These are phyloP conservation scores for Talaromyces albobiverticillius DNA, from an alignment of 2,329 filamentous ascomycete species.

Conservation along the genomic window DNA sequence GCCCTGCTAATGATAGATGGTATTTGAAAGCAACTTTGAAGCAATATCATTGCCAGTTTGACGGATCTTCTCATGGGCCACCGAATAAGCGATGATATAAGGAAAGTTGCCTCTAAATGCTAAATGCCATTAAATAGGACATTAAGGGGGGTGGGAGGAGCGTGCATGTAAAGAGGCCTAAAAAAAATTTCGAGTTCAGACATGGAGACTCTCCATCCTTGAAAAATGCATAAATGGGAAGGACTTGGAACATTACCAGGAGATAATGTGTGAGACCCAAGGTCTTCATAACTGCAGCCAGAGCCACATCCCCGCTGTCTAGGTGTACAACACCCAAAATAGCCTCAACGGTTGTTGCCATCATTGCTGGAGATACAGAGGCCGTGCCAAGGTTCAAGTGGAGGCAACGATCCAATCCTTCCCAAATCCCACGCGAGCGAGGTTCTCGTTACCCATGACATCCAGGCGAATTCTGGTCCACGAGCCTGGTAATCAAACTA, in stretches of 20 bases:
- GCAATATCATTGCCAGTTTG: no score
- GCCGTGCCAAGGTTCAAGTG: neutral
- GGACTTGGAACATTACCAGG: conserved; percentile 2
- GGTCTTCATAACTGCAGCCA: conserved; percentile 1
- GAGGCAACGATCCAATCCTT: neutral
- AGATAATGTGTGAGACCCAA: conserved; percentile 5
- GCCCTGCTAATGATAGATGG: no score
- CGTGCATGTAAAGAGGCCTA: no score
- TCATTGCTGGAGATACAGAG: neutral
- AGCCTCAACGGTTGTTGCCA: conserved; percentile 9
- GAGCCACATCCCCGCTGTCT: conserved; percentile 5
- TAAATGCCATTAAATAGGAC: no score
- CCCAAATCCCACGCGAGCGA: neutral
- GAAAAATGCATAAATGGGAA: no score
- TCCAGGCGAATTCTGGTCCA: neutral
- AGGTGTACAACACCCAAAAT: conserved; percentile 9
- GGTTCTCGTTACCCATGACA: neutral
- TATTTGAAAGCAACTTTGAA: no score
- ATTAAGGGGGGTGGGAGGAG: no score
- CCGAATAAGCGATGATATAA: no score
- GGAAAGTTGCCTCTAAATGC: no score
- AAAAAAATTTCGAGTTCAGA: no score
- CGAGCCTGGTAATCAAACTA: neutral
- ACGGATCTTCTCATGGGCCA: no score
- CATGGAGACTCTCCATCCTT: no score